Evolutionary conservation across 805 yeast genomes (phyloP).

Genomic region (Candida morakotiae): DNA sequence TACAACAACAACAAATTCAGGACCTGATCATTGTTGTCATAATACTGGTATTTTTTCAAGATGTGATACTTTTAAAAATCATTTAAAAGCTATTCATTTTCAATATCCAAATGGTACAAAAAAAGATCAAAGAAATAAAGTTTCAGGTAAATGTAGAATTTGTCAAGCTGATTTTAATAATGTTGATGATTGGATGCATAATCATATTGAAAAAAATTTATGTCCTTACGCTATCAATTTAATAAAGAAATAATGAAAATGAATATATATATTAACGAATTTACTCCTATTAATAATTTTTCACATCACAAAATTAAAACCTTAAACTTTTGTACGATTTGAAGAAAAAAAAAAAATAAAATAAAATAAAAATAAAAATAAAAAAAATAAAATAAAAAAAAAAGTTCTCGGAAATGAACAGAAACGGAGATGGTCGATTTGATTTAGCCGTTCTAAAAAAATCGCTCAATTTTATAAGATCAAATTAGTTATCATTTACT

Average conservation of each 20-base stretch:
- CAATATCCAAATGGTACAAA: slow-evolving; percentile 84
- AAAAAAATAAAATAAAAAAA: not conserved
- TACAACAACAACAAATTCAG: not conserved
- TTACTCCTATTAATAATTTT: too few species aligned
- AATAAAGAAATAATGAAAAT: slow-evolving; percentile 7
- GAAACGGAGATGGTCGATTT: not conserved
- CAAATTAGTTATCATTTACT: not conserved
- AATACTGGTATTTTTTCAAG: slow-evolving; percentile 81
- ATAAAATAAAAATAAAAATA: too few species aligned
- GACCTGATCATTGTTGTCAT: slow-evolving; percentile 56
- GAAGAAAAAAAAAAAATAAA: too few species aligned
- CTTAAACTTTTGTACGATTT: too few species aligned
- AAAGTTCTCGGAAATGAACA: not conserved
- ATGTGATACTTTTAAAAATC: slow-evolving; percentile 90
- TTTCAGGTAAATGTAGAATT: slow-evolving; percentile 71
- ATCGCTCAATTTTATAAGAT: not conserved
- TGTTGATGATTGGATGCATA: slow-evolving; percentile 76
- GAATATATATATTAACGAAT: too few species aligned
- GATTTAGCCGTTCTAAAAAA: not conserved
- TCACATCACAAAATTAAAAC: too few species aligned
- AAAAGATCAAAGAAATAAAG: slow-evolving; percentile 66
- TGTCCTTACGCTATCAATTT: slow-evolving; percentile 23
- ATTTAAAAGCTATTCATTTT: slow-evolving; percentile 84
- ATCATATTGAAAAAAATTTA: slow-evolving; percentile 58
- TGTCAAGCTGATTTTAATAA: slow-evolving; percentile 64